A percentile compares a stretch with the other conserved stretches of the same genome.
Evolutionary conservation across 1,139 yeast species (phyloP).

Genomic region (Protomyces lactucae-debilis): DNA sequence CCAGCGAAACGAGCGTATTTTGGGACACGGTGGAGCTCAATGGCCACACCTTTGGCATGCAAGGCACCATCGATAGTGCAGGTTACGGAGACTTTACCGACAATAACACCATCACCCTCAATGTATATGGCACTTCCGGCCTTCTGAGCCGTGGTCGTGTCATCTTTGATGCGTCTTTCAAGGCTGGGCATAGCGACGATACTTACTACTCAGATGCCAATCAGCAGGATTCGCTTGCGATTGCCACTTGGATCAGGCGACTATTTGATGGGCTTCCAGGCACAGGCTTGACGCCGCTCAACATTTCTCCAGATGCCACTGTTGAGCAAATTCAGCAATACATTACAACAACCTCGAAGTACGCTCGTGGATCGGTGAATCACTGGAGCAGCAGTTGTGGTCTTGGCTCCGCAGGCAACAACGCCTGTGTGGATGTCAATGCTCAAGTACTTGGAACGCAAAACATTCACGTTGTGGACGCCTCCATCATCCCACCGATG

Average conservation of each 20-base stretch:
- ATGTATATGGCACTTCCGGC: constrained; percentile 7
- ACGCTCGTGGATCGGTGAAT: not conserved
- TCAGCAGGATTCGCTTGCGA: not conserved
- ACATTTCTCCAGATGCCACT: not conserved
- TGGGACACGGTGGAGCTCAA: not conserved
- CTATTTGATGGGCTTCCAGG: not conserved
- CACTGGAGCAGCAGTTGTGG: constrained; percentile 4
- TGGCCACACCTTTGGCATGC: not conserved
- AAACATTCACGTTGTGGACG: constrained; percentile 7
- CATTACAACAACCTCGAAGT: constrained; percentile 4
- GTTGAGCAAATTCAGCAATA: constrained; percentile 1
- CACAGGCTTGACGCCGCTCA: constrained; percentile 1
- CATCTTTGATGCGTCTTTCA: not conserved
- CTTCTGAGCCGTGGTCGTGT: not conserved
- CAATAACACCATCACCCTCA: constrained; percentile 4
- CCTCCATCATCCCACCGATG: not conserved
- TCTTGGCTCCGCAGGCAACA: not conserved
- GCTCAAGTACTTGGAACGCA: constrained; percentile 2
- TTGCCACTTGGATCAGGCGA: constrained; percentile 1
- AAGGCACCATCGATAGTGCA: constrained; percentile 2
- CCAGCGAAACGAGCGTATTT: constrained; percentile 3
- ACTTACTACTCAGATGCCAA: not conserved
- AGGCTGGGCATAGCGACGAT: constrained; percentile 2
- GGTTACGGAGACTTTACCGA: not conserved
- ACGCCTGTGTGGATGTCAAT: constrained; percentile 1